phyloP scores from a whole-genome alignment of 176 grass and related monocot species.

The Avena atlantica region DNA sequence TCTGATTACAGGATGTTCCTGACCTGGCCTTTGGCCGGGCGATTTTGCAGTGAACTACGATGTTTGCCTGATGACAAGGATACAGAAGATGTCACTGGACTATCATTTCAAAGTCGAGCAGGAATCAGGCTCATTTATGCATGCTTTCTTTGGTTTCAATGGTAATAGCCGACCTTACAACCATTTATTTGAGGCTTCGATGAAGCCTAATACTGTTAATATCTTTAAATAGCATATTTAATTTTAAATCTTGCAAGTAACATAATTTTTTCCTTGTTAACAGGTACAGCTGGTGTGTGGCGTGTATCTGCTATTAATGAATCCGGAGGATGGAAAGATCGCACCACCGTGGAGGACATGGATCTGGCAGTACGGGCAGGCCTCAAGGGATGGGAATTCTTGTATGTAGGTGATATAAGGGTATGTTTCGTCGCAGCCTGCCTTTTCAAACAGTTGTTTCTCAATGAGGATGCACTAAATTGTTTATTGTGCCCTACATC shows the following conservation, averaged over 20 bases:
- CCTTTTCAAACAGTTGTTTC: neutral
- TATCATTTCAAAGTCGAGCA: slow-evolving; percentile 99
- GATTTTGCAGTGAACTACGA: slow-evolving; percentile 95
- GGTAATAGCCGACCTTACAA: slow-evolving; percentile 50
- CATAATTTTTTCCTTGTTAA: neutral
- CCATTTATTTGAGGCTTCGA: slow-evolving; percentile 18
- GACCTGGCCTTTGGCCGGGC: slow-evolving; percentile 65
- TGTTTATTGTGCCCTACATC: neutral
- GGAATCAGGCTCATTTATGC: slow-evolving; percentile 84
- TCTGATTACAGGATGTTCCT: slow-evolving; percentile 73
- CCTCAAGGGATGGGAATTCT: slow-evolving; percentile 87
- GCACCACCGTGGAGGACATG: slow-evolving; percentile 97
- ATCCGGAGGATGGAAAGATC: slow-evolving; percentile 93
- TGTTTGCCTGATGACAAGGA: slow-evolving; percentile 93
- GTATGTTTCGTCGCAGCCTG: slow-evolving; percentile 48
- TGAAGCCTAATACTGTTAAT: slow-evolving; percentile 12
- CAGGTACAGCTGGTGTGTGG: slow-evolving; percentile 97
- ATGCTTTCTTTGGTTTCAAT: slow-evolving; percentile 91
- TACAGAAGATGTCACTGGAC: slow-evolving; percentile 99
- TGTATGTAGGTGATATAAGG: slow-evolving; percentile 93
- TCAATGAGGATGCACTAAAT: slow-evolving; percentile 24
- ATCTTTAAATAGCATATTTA: neutral
- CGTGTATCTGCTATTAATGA: slow-evolving; percentile 87
- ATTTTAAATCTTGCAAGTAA: neutral
- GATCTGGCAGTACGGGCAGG: slow-evolving; percentile 85